These are phyloP conservation scores for Neofusicoccum laricinum DNA, from an alignment of 2,329 filamentous ascomycete species.

Conservation along the genomic window DNA sequence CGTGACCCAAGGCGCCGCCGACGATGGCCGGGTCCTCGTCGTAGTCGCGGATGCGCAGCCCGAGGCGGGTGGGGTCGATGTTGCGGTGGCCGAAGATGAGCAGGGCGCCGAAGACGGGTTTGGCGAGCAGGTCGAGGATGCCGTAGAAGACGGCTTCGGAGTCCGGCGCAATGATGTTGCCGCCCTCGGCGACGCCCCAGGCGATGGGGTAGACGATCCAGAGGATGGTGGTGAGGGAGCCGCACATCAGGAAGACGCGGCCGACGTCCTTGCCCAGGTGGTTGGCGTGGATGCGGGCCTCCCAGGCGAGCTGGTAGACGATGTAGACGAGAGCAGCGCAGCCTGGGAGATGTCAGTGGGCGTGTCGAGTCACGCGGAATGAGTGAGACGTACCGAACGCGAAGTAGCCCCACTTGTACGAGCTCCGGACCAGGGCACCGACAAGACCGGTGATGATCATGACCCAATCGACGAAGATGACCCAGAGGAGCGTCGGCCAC, in stretches of 20 bases:
- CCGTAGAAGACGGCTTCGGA: conserved; percentile 68
- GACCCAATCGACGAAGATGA: conserved; percentile 61
- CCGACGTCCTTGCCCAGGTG: conserved; percentile 54
- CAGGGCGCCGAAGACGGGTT: conserved; percentile 59
- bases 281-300: conserved; percentile 56
- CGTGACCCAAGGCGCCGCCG: conserved; percentile 18
- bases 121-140: conserved; percentile 62
- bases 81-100: conserved; percentile 62
- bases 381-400: conserved; percentile 42
- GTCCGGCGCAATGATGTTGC: conserved; percentile 64
- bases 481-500: conserved; percentile 61
- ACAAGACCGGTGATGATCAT: conserved; percentile 68
- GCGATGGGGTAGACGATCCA: conserved; percentile 65
- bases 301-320: conserved; percentile 56
- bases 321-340: conserved; percentile 56
- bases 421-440: conserved; percentile 59
- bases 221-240: conserved; percentile 57
- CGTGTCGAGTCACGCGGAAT: background rate
- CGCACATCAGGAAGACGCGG: conserved; percentile 54
- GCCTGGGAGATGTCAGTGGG: conserved; percentile 21
- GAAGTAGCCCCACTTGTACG: conserved; percentile 69
- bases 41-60: conserved; percentile 51
- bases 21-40: conserved; percentile 36
- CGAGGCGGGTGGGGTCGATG: conserved; percentile 57
- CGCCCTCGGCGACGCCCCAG: conserved; percentile 63